Conservation (phyloP, 2,329 filamentous ascomycete genomes). For the Alternaria tenuissima region DNA sequence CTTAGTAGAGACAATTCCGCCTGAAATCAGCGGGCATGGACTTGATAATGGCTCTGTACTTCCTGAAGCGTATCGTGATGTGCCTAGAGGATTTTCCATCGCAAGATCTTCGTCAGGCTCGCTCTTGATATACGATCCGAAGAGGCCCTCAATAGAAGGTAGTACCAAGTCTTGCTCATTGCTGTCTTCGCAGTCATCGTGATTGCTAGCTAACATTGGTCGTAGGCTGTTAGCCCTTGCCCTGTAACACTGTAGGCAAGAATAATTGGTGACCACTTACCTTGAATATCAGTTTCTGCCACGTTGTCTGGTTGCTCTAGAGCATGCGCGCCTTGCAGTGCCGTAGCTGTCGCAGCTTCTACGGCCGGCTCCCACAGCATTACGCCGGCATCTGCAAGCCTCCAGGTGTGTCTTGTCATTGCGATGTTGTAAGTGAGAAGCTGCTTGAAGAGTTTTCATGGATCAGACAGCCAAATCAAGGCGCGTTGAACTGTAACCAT, state of each 20-base stretch:
- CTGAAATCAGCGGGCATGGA: neutral
- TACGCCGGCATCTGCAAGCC: neutral
- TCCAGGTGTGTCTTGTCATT: constrained; percentile 4
- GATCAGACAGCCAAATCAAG: neutral
- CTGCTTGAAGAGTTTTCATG: neutral
- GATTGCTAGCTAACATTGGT: neutral
- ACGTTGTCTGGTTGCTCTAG: neutral
- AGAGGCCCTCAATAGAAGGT: neutral
- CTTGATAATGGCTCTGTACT: neutral
- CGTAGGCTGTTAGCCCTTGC: neutral
- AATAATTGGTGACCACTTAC: neutral
- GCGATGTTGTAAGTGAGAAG: too few relatives aligned
- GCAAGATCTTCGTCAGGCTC: neutral
- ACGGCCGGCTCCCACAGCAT: constrained; percentile 8
- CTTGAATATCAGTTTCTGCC: neutral
- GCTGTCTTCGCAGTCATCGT: neutral
- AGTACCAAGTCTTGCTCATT: neutral
- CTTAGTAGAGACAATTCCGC: rapidly evolving
- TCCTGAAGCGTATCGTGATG: neutral
- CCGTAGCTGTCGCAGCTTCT: neutral
- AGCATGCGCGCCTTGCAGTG: neutral
- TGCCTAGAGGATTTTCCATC: neutral
- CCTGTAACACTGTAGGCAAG: neutral
- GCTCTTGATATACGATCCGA: neutral
- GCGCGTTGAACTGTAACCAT: neutral